Evolutionary conservation across 148 eudicot genomes (phyloP), one percentile per base, ranked within the genome.

Genomic region (Amaranthus palmeri): DNA sequence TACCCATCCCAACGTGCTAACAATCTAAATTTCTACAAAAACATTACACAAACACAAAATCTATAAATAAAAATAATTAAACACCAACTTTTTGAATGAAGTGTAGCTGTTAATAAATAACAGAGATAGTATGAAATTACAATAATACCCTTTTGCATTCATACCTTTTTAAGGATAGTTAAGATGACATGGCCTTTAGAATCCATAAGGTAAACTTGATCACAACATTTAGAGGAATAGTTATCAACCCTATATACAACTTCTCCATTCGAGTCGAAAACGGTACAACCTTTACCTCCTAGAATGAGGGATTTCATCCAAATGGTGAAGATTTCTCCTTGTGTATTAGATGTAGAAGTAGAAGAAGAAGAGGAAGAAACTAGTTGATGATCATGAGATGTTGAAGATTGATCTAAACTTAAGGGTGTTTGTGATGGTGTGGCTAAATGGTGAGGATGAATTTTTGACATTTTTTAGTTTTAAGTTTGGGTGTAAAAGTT

Each of bases 231-330:
- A 15, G 72, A 68, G 48, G 69, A 17, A 74, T 85, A 85, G 67
- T 85, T 85, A 53, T 85, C 88, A 14, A 85, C 85, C 10, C 88
- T 78, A 11, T 82, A 85, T 0, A 80, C 85, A 8, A 85, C 76
- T 10, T 72, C 52, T 8, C 88, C 88, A 0, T 75, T 73, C 3
- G 88, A 85, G 74, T 85, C 82, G 66, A 79, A 85, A 61, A 85
- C 88, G 0, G 85, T 80, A 70, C 85, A 82, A 13, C 87, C 87
- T 58, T 77, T 79, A 6, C 85, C 87, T 3, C 87, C 78, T 8
- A 82, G 72, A 4, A 85, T 77, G 7, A 85, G 69, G 6, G 88
- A 85, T 36, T 82, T 85, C 85, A 82, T 80, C 88, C 88, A 85
- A 40, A 85, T 71, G 3, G 88, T 85, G 69, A 74, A 82, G 49